These are phyloP conservation scores for Penicillium dipodomyicola DNA, from an alignment of 495 filamentous ascomycete species.

Conservation along the genomic window DNA sequence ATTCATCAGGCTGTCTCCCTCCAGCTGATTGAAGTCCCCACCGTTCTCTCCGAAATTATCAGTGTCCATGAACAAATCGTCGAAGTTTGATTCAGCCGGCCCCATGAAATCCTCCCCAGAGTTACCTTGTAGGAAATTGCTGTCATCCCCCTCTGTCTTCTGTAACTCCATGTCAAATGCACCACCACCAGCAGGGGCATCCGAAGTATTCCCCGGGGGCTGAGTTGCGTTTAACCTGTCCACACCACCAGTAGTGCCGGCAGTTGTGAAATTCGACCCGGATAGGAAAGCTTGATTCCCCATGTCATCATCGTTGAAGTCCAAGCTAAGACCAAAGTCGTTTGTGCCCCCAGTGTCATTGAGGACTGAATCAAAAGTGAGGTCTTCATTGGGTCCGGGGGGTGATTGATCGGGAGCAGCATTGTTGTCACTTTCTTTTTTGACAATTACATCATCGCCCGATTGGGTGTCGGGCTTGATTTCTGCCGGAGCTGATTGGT, in stretches of 20 bases:
- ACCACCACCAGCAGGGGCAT: slow-evolving; percentile 38
- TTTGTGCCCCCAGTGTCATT: slow-evolving; percentile 35
- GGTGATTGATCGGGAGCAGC: slow-evolving; percentile 21
- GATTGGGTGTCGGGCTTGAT: slow-evolving; percentile 12
- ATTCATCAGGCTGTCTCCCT: slow-evolving; percentile 43
- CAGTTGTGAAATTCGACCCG: slow-evolving; percentile 33
- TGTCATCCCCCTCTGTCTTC: slow-evolving; percentile 23
- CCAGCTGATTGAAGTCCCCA: slow-evolving; percentile 39
- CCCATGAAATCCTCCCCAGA: slow-evolving; percentile 41
- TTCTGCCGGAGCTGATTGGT: slow-evolving; percentile 18
- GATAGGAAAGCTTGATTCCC: slow-evolving; percentile 46
- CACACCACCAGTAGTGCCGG: slow-evolving; percentile 15
- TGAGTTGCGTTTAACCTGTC: slow-evolving; percentile 28
- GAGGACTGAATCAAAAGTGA: slow-evolving; percentile 43
- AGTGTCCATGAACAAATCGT: slow-evolving; percentile 50
- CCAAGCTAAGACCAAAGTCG: slow-evolving; percentile 47
- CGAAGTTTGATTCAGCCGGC: slow-evolving; percentile 49
- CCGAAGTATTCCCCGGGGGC: slow-evolving; percentile 28
- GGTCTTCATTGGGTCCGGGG: slow-evolving; percentile 27
- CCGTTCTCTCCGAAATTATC: slow-evolving; percentile 39
- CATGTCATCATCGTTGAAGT: slow-evolving; percentile 47
- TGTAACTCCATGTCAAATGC: slow-evolving; percentile 45
- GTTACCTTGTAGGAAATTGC: slow-evolving; percentile 19
- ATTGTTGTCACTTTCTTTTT: slow-evolving; percentile 26
- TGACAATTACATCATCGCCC: slow-evolving; percentile 21